Evolutionary conservation across 192 early-diverging fungal species (phyloP).

Genomic region (Backusella psychrophila): DNA sequence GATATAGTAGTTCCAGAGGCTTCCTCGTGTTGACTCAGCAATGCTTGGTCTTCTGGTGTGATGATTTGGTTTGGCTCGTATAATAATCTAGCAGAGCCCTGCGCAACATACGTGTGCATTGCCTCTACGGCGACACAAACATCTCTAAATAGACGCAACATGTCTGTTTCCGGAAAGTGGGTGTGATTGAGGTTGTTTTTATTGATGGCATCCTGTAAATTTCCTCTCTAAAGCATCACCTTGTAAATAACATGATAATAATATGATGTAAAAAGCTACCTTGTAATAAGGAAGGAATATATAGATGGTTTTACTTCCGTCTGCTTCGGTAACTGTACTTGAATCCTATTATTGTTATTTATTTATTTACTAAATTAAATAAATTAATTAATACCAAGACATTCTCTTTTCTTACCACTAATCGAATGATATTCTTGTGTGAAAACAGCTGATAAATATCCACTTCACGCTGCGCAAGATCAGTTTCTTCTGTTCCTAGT

Average conservation of each 20-base stretch:
- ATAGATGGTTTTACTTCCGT: conserved; percentile 55
- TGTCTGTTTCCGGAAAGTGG: conserved; percentile 53
- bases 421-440: conserved; percentile 63
- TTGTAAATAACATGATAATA: conserved; percentile 19
- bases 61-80: conserved; percentile 62
- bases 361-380: not conserved
- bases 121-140: conserved; percentile 57
- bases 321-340: conserved; percentile 48
- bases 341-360: conserved; percentile 42
- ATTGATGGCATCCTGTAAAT: conserved; percentile 57
- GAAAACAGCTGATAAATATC: conserved; percentile 64
- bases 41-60: conserved; percentile 49
- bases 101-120: conserved; percentile 61
- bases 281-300: conserved; percentile 74
- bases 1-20: not conserved
- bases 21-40: conserved; percentile 13
- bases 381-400: not conserved
- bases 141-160: conserved; percentile 56
- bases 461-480: conserved; percentile 65
- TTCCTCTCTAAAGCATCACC: conserved; percentile 53
- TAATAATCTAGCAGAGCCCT: conserved; percentile 45
- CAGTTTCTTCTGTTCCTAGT: conserved; percentile 53
- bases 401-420: conserved; percentile 41
- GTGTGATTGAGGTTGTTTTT: conserved; percentile 46
- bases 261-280: conserved; percentile 38